Conservation (phyloP, 768 basidiomycete species). For the Tephrocybe sp. region DNA sequence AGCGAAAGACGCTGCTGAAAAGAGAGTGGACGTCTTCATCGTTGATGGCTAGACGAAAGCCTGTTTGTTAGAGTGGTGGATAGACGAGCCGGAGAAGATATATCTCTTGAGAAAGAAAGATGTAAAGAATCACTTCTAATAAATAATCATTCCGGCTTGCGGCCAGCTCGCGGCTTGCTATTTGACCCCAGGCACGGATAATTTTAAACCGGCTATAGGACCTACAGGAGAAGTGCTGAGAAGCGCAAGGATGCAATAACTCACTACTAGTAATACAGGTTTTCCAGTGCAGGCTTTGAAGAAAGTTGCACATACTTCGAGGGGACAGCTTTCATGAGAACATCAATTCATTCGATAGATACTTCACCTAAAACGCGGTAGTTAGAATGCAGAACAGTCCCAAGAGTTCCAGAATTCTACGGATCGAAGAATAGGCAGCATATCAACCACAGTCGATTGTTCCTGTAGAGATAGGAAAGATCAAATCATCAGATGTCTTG, state of each 20-base stretch:
- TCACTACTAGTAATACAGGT: too few relatives aligned
- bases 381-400: too few relatives aligned
- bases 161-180: not conserved
- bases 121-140: not conserved
- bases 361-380: too few relatives aligned
- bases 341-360: not conserved
- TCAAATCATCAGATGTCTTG: too few relatives aligned
- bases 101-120: not conserved
- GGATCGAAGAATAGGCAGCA: too few relatives aligned
- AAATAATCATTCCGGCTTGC: not conserved
- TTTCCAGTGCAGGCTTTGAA: not conserved
- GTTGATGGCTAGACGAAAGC: conserved; percentile 19
- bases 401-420: too few relatives aligned
- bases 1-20: conserved; percentile 15
- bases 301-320: not conserved
- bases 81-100: not conserved
- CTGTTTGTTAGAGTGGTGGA: not conserved
- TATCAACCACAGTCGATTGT: too few relatives aligned
- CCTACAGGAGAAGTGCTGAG: not conserved
- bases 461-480: too few relatives aligned
- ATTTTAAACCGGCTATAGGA: not conserved
- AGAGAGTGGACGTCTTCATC: conserved; percentile 31
- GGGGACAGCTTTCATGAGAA: not conserved
- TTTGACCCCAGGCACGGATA: conserved; percentile 3
- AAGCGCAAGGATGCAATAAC: too few relatives aligned